These are phyloP conservation scores for Eucalyptus viminalis DNA, from an alignment of 345 rosid genomes.

Conservation along the genomic window DNA sequence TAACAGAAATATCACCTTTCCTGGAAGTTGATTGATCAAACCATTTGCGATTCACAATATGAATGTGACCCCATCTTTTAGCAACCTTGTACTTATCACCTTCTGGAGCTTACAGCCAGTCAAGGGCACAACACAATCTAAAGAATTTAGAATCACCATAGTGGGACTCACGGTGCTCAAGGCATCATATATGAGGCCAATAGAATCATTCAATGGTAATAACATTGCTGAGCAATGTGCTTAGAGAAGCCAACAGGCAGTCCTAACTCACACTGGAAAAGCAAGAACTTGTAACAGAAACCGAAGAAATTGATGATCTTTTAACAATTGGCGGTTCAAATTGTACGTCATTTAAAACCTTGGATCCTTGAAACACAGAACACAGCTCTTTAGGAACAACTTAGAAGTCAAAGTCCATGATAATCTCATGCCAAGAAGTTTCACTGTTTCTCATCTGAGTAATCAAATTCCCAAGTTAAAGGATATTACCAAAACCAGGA, in stretches of 20 bases:
- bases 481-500: not conserved
- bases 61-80: slow-evolving; percentile 76
- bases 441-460: not conserved
- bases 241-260: not conserved
- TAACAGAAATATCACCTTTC: slow-evolving; percentile 40
- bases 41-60: slow-evolving; percentile 80
- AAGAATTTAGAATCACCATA: not conserved
- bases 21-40: slow-evolving; percentile 68
- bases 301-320: not conserved
- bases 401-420: not conserved
- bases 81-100: slow-evolving; percentile 96
- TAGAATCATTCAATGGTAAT: not conserved
- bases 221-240: not conserved
- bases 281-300: not conserved
- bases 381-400: not conserved
- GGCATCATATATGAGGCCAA: not conserved
- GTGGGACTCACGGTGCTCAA: not conserved
- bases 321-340: not conserved
- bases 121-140: slow-evolving; percentile 18
- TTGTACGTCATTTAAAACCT: not conserved
- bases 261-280: not conserved
- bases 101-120: slow-evolving; percentile 63
- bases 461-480: not conserved
- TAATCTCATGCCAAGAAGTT: not conserved
- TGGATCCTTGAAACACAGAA: not conserved